Conservation (phyloP, 805 yeast species). For the Teunomyces aglyptinius region DNA sequence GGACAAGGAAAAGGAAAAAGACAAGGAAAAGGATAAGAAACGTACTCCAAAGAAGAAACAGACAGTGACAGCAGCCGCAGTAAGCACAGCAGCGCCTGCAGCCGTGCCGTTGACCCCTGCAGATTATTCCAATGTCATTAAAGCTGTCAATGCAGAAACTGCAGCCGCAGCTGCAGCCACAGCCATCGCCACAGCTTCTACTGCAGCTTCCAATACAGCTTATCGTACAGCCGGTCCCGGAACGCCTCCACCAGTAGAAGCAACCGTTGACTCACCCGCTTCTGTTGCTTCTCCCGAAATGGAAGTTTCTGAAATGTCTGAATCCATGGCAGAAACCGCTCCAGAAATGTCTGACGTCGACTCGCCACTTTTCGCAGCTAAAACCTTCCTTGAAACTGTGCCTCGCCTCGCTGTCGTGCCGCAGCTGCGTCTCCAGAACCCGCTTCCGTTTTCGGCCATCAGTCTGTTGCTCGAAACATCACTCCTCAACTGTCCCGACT, state of each 20-base stretch:
- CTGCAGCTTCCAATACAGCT: background rate
- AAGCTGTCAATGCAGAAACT: conserved; percentile 14
- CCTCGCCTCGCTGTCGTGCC: conserved; percentile 26
- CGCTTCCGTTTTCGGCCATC: conserved; percentile 54
- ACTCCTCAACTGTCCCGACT: conserved; percentile 86
- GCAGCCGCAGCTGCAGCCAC: background rate
- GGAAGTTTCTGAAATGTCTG: too few species aligned
- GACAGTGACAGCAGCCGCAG: conserved; percentile 7
- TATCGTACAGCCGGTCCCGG: background rate
- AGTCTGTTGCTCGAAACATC: conserved; percentile 70
- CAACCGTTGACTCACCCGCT: background rate
- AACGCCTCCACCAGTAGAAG: background rate
- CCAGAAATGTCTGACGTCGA: too few species aligned
- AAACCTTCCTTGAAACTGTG: conserved; percentile 21
- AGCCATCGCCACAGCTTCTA: background rate
- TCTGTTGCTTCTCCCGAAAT: too few species aligned
- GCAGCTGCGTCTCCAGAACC: conserved; percentile 47
- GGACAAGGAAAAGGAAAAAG: conserved; percentile 17
- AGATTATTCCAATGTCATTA: conserved; percentile 24
- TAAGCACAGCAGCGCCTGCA: conserved; percentile 16
- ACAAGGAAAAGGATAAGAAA: conserved; percentile 38
- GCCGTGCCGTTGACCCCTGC: conserved; percentile 19
- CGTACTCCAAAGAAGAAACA: conserved; percentile 17
- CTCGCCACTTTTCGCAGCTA: conserved; percentile 8
- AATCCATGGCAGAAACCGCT: too few species aligned